Evolutionary conservation across 2,329 filamentous ascomycete genomes (phyloP).

Genomic region (Colletotrichum brevisporum): DNA sequence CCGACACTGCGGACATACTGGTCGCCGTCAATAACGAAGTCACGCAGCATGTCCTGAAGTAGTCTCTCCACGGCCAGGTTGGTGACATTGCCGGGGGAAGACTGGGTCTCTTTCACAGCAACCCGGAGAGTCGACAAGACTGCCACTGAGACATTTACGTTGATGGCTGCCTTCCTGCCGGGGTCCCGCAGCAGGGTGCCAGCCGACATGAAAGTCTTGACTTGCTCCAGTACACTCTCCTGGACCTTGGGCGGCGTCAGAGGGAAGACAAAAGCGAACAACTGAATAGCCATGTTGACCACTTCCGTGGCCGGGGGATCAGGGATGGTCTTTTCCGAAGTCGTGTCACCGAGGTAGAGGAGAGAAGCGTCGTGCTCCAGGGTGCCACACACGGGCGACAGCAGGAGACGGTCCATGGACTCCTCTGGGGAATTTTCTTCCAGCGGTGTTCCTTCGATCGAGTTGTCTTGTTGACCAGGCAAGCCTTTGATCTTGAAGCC

Average conservation of each 20-base stretch:
- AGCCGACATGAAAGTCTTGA: conserved; percentile 89
- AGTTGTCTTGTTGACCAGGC: conserved; percentile 76
- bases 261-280: conserved; percentile 93
- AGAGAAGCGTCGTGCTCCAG: conserved; percentile 91
- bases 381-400: conserved; percentile 84
- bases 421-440: conserved; percentile 74
- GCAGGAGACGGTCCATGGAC: conserved; percentile 71
- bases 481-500: conserved; percentile 81
- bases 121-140: conserved; percentile 86
- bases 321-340: conserved; percentile 61
- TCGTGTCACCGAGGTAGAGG: conserved; percentile 75
- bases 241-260: conserved; percentile 92
- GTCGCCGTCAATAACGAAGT: conserved; percentile 86
- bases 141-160: conserved; percentile 89
- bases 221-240: conserved; percentile 94
- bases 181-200: conserved; percentile 85
- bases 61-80: conserved; percentile 85
- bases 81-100: conserved; percentile 79
- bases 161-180: conserved; percentile 90
- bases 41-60: conserved; percentile 79
- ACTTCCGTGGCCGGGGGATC: conserved; percentile 93
- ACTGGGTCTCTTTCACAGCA: conserved; percentile 83
- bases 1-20: conserved; percentile 88
- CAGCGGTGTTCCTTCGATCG: conserved; percentile 57
- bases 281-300: conserved; percentile 91